Evolutionary conservation across 2,329 filamentous ascomycete species (phyloP), one percentile per base, ranked within the genome.

Genomic region (Aspergillus tanneri): DNA sequence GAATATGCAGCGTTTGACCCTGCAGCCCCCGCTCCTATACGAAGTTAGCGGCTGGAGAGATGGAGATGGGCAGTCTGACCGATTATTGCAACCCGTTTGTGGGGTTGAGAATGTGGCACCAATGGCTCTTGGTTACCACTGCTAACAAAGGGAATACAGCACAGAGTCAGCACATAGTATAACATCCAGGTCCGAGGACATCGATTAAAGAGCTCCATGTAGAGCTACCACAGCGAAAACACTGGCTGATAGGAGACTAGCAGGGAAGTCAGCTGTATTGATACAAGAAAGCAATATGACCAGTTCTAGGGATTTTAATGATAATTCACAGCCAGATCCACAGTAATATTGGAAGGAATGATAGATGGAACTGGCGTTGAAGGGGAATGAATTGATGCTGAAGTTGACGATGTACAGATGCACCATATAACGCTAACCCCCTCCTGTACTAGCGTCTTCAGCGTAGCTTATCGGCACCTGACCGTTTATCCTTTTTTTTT

Each of bases 1-100:
- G 92, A 83, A 69, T 93, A 96, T 0, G 93, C 91, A 2, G 90
- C 77, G 2, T 91, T 95, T 4, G 93, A 83, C 23, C 93, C 93
- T 23, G 84, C 92, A 35, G 93, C 86, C 38, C 93, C 93, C 58
- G 92, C 92, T 53, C 93, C 92, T 95, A 54, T 27, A 18, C 4
- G 3, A 22, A 18, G 45, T 59, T 32, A 55, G 40, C 34, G 25
- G 16, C 7, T 25, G n/a, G n/a, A 36, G 25, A 24, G 25, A 30
- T 14, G 10, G 18, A 10, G 12, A 34, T 21, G 14, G n/a, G 28
- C 24, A 21, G 43, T 38, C 57, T 40, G 58, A 69, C 68, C 68
- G 41, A 71, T 65, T 36, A 71, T 52, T 47, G 68, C 68, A 14
- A 71, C 64, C 43, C 62, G 57, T 40, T 65, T 69, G 1, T 63